Evolutionary conservation across 2,329 filamentous ascomycete species (phyloP).

Genomic region (Alternaria gansuensis): DNA sequence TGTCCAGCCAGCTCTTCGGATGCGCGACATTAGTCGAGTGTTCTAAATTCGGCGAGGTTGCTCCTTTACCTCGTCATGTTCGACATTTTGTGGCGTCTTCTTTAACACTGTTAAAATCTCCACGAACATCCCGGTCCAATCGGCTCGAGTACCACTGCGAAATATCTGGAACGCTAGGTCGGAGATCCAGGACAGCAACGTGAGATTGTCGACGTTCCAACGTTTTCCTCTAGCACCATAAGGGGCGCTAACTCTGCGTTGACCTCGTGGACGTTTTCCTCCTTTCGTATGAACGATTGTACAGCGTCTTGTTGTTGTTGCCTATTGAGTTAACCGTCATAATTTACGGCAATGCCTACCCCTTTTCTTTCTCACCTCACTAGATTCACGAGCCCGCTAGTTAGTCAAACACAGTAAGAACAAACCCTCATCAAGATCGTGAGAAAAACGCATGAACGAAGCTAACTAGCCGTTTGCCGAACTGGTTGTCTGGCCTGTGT

Average conservation of each 20-base stretch:
- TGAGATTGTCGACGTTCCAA: conserved; percentile 1
- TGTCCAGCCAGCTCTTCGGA: neutral
- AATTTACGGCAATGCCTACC: neutral
- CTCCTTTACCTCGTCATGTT: conserved; percentile 1
- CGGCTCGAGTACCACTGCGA: neutral
- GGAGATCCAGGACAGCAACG: neutral
- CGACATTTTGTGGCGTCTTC: neutral
- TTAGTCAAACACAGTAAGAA: neutral
- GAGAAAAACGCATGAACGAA: conserved; percentile 17
- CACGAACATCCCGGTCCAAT: neutral
- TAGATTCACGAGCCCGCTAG: neutral
- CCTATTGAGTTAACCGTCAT: neutral
- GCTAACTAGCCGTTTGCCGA: conserved; percentile 13
- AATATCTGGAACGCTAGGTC: neutral
- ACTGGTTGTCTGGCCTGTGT: neutral
- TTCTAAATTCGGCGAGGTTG: neutral
- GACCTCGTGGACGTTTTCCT: neutral
- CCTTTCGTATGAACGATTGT: neutral
- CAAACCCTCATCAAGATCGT: neutral
- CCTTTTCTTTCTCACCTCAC: neutral
- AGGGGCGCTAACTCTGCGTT: neutral
- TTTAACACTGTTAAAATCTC: neutral
- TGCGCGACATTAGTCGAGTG: neutral
- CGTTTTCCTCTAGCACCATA: neutral
- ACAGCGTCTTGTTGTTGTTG: neutral